Evolutionary conservation across 2,329 filamentous ascomycete genomes (phyloP).

Genomic region (Penicillium sp.): DNA sequence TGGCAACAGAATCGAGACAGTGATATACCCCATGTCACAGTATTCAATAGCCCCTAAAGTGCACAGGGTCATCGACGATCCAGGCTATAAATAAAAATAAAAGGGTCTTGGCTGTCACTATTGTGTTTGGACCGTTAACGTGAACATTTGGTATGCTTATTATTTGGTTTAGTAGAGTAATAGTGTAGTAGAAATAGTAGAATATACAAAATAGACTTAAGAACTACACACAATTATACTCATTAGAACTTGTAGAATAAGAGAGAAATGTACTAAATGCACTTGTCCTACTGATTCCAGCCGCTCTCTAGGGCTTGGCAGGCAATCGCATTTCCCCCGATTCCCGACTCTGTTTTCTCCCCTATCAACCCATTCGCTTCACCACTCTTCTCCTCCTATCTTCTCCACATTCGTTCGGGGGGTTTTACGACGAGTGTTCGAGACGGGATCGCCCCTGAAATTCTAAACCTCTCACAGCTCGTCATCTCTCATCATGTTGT

Average conservation of each 20-base stretch:
- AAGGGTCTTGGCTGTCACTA: not conserved
- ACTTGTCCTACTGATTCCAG: slow-evolving; percentile 8
- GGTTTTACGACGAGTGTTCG: slow-evolving; percentile 23
- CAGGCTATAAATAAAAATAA: slow-evolving; percentile 8
- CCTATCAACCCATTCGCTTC: slow-evolving; percentile 12
- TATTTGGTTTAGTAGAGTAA: no score
- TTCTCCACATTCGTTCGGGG: slow-evolving; percentile 28
- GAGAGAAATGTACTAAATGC: not conserved
- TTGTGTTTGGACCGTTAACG: not conserved
- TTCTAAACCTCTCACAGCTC: slow-evolving; percentile 5
- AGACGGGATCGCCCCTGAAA: slow-evolving; percentile 23
- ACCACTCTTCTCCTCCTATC: slow-evolving; percentile 8
- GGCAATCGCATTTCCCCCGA: slow-evolving; percentile 15
- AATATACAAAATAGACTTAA: not conserved
- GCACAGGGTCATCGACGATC: not conserved
- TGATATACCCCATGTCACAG: not conserved
- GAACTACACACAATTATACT: not conserved
- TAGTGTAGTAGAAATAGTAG: not conserved
- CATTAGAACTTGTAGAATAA: not conserved
- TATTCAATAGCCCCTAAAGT: not conserved
- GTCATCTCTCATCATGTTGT: slow-evolving; percentile 77
- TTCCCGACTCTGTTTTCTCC: slow-evolving; percentile 22
- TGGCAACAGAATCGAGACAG: not conserved
- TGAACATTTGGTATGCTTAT: not conserved
- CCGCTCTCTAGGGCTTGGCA: slow-evolving; percentile 13